These are phyloP conservation scores for Atractiella rhizophila DNA, from an alignment of 768 basidiomycete genomes.

Conservation along the genomic window DNA sequence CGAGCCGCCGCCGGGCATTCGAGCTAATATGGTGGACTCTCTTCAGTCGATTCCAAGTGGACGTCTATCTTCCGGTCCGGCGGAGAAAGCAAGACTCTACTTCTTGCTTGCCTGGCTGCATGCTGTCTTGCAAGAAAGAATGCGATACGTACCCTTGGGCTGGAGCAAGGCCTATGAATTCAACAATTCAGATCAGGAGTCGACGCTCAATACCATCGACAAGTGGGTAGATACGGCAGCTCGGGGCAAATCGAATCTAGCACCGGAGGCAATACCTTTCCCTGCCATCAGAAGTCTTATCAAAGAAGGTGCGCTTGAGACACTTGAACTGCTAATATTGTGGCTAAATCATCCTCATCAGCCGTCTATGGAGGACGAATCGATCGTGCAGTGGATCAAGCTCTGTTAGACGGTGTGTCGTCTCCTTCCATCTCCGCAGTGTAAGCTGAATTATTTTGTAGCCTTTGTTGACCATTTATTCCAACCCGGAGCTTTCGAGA, in stretches of 20 bases:
- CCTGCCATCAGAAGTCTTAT: conserved; percentile 73
- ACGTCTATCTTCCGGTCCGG: conserved; percentile 58
- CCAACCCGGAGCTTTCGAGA: conserved; percentile 65
- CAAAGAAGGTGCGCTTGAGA: conserved; percentile 33
- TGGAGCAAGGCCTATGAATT: conserved; percentile 97
- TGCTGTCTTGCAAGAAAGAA: conserved; percentile 82
- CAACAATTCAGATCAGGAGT: conserved; percentile 92
- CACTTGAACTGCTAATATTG: background rate
- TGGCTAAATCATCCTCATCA: background rate
- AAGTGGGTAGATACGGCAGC: conserved; percentile 57
- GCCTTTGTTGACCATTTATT: conserved; percentile 80
- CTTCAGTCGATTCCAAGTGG: conserved; percentile 44
- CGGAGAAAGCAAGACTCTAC: conserved; percentile 74
- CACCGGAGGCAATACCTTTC: conserved; percentile 83
- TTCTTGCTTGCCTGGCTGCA: conserved; percentile 99
- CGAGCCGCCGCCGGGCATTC: conserved; percentile 88
- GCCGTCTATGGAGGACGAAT: conserved; percentile 40
- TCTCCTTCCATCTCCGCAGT: too few species aligned
- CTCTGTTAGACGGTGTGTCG: conserved; percentile 66
- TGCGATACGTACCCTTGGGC: conserved; percentile 82
- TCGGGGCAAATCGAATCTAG: conserved; percentile 70
- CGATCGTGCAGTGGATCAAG: conserved; percentile 86
- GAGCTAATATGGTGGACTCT: conserved; percentile 82
- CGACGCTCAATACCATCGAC: conserved; percentile 77
- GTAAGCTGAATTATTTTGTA: too few species aligned